Evolutionary conservation across 2,329 filamentous ascomycete genomes (phyloP).

Genomic region (Metarhizium anisopliae): DNA sequence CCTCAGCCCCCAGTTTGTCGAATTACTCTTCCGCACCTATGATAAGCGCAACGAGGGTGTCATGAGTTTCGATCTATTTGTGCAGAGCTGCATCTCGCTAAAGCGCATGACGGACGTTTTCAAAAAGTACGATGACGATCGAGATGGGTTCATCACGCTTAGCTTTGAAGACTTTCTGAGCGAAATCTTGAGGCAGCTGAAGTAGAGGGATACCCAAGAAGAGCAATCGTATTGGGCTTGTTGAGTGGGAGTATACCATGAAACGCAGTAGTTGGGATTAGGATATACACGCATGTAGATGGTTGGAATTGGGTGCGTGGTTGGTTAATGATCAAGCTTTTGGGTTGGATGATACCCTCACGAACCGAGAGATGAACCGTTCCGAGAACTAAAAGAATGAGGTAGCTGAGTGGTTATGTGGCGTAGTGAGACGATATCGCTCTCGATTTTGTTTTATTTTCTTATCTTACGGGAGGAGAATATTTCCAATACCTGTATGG

Average conservation of each 20-base stretch:
- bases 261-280: neutral
- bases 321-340: neutral
- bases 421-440: neutral
- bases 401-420: neutral
- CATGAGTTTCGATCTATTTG: slow-evolving; percentile 92
- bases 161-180: slow-evolving; percentile 76
- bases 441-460: neutral
- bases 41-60: slow-evolving; percentile 64
- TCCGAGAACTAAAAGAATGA: neutral
- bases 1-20: slow-evolving; percentile 74
- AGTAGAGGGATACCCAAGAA: slow-evolving; percentile 23
- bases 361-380: neutral
- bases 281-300: neutral
- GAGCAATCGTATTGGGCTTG: neutral
- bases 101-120: slow-evolving; percentile 99
- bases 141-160: slow-evolving; percentile 83
- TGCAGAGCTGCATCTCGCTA: slow-evolving; percentile 91
- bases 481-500: no score
- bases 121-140: slow-evolving; percentile 96
- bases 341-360: slow-evolving; percentile 8
- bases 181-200: slow-evolving; percentile 55
- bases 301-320: neutral
- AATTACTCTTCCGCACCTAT: slow-evolving; percentile 79
- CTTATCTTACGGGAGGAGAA: no score
- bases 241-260: neutral